These are phyloP conservation scores for Pythium vanterpoolii DNA, from an alignment of 352 stramenopile genomes.

Conservation along the genomic window DNA sequence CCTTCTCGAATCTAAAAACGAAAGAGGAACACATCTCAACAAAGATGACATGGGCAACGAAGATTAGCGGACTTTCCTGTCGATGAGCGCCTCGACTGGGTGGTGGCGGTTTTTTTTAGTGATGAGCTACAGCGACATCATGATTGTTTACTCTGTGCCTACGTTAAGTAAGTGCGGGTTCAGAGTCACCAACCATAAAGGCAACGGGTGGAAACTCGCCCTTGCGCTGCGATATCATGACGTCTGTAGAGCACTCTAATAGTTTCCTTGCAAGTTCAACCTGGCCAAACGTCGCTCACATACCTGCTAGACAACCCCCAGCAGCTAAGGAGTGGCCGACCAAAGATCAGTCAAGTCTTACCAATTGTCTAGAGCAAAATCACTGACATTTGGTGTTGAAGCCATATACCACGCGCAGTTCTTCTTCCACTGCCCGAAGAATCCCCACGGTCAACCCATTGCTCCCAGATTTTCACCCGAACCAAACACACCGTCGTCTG, in stretches of 20 bases:
- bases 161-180: not conserved
- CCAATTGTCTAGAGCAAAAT: not conserved
- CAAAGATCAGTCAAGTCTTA: not conserved
- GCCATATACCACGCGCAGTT: slow-evolving; percentile 49
- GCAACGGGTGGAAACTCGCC: slow-evolving; percentile 60
- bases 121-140: slow-evolving; percentile 28
- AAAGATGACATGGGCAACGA: not conserved
- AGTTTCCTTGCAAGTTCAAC: not conserved
- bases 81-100: slow-evolving; percentile 36
- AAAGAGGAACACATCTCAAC: too few relatives aligned
- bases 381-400: slow-evolving; percentile 42
- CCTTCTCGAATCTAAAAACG: slow-evolving; percentile 33
- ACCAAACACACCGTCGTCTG: slow-evolving; percentile 32
- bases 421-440: slow-evolving; percentile 53
- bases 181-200: slow-evolving; percentile 46
- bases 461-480: not conserved
- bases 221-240: slow-evolving; percentile 79
- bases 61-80: slow-evolving; percentile 30
- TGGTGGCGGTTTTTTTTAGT: slow-evolving; percentile 34
- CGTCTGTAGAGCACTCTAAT: slow-evolving; percentile 30
- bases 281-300: not conserved
- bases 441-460: too few relatives aligned
- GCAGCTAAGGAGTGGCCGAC: slow-evolving; percentile 18
- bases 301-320: slow-evolving; percentile 52
- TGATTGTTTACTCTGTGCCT: not conserved